Base-by-base conservation (phyloP, 208 protist species). In the Blechomonas ayalai region DNA sequence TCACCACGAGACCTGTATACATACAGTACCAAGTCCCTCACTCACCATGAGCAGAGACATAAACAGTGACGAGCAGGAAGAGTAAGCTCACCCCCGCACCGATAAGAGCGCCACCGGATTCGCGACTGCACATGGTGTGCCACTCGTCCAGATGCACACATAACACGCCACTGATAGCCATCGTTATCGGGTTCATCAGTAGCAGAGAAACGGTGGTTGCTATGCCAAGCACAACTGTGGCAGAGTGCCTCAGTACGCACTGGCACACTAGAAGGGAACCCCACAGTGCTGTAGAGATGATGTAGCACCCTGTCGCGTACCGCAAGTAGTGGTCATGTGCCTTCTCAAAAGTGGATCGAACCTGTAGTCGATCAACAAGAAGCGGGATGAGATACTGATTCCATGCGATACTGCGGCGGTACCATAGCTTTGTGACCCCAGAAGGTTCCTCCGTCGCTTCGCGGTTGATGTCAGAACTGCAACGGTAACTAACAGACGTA, bases 121-220 rank as follows among this genome's bases (percentile, higher is more conserved):
- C 13, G 9, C 40, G 59, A 42, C 44, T 67, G 48, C 80, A 89
- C 76, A 92, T 89, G 53, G 87, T 77, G 44, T 67, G 67, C 0
- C 57, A 18, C 36, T 82, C 69, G 24, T 61, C 65, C 6, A 79
- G 32, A 16, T 70, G 51, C 6, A 83, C 67, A 35, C 84, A 92
- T 9, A 92, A 57, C 0, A 68, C 42, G 20, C 84, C 84, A 10
- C 68, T 46, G 15, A 89, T 3, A 22, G 87, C 56, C 42, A 92
- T 53, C 12, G 74, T 62, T 22, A 92, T 29, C 2, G 84, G 84
- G 50, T 92, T 92, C 26, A 89, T 63, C 16, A 73, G 36, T 23
- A 76, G 20, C 13, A 92, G 31, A 29, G 72, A 50, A 13, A 70
- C 47, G 3, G 71, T 64, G 15, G 84, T 86, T 6, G 73, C 72